phyloP scores from a whole-genome alignment of 352 stramenopile genomes.

The Blastocystis sp. region DNA sequence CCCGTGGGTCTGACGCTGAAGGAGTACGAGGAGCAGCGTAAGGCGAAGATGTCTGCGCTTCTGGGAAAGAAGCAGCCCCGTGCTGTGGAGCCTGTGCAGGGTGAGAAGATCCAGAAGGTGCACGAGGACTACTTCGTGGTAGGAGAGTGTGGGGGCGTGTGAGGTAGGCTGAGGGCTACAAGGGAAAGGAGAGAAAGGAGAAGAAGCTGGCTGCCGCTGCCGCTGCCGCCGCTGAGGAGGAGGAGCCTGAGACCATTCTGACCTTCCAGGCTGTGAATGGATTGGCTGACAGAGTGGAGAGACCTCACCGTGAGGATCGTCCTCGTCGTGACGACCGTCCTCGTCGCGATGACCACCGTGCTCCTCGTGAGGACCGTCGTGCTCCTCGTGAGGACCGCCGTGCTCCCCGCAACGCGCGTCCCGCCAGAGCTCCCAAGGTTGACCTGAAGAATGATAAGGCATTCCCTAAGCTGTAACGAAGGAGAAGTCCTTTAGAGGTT shows the following conservation, averaged over 20 bases:
- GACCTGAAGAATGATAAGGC: constrained; percentile 31
- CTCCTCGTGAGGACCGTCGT: not conserved
- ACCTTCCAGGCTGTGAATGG: constrained; percentile 42
- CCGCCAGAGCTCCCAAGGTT: constrained; percentile 1
- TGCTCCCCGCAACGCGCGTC: not conserved
- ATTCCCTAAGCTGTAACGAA: constrained; percentile 51
- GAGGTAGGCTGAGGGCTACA: constrained; percentile 17
- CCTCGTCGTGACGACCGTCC: not conserved
- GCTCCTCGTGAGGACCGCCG: not conserved
- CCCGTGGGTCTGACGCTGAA: not conserved
- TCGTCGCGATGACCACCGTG: not conserved
- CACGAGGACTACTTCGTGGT: constrained; percentile 22
- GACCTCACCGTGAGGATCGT: not conserved
- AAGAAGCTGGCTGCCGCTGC: not conserved
- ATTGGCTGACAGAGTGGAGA: not conserved
- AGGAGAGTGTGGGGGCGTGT: not conserved
- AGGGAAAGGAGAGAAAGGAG: constrained; percentile 12
- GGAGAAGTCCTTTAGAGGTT: not conserved
- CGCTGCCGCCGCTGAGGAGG: not conserved
- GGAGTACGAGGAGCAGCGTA: constrained; percentile 24
- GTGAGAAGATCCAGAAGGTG: not conserved
- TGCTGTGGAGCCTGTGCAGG: not conserved
- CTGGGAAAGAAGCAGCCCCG: not conserved
- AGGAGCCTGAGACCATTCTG: not conserved
- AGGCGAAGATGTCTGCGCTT: constrained; percentile 2